phyloP scores from a whole-genome alignment of 148 eudicot species.

The Vaccinium vitisidaea region DNA sequence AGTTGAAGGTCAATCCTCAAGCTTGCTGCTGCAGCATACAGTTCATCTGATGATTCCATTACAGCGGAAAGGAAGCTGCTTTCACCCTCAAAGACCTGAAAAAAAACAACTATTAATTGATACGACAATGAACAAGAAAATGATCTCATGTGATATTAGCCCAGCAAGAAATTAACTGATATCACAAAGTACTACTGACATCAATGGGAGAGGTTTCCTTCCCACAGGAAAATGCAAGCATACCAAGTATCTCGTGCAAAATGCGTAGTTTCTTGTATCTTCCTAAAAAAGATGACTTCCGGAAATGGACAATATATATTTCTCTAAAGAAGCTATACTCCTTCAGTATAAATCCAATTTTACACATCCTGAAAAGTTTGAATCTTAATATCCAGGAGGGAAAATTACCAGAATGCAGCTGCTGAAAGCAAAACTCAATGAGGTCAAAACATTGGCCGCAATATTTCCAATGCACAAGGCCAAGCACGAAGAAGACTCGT shows the following conservation, averaged over 20 bases:
- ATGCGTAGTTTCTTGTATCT: background rate
- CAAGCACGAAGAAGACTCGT: slow-evolving; percentile 68
- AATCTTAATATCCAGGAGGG: slow-evolving; percentile 6
- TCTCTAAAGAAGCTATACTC: background rate
- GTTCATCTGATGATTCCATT: slow-evolving; percentile 91
- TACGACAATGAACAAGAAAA: background rate
- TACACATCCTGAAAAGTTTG: background rate
- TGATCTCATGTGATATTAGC: background rate
- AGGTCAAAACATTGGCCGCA: slow-evolving; percentile 81
- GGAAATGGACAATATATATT: background rate
- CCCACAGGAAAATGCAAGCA: background rate
- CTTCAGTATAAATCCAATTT: background rate
- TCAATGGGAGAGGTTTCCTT: slow-evolving; percentile 10
- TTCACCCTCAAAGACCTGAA: slow-evolving; percentile 92
- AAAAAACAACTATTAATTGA: background rate
- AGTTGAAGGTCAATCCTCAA: slow-evolving; percentile 77
- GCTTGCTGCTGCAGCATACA: slow-evolving; percentile 90
- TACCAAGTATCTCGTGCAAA: background rate
- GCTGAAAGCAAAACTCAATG: slow-evolving; percentile 77
- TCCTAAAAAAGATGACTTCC: background rate
- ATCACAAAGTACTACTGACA: background rate
- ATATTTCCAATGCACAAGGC: slow-evolving; percentile 79
- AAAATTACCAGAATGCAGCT: slow-evolving; percentile 81
- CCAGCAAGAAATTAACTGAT: background rate
- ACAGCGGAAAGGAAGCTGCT: slow-evolving; percentile 54